phyloP scores from a whole-genome alignment of 495 filamentous ascomycete genomes.

The Hyaloscypha hepaticicola region DNA sequence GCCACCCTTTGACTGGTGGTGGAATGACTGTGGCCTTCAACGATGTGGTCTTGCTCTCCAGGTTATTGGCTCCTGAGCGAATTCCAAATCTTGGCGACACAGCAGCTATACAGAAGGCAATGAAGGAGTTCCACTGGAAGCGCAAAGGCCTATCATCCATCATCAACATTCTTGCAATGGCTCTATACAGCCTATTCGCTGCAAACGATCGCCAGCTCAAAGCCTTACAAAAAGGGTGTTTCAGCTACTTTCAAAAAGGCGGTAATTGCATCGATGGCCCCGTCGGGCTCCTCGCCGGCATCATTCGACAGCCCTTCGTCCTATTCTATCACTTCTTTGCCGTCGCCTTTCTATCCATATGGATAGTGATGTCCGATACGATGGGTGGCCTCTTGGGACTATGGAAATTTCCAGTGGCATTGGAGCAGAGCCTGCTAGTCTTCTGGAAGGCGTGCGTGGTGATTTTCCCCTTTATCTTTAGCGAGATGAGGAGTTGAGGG shows the following conservation, averaged over 20 bases:
- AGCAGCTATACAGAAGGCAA: slow-evolving; percentile 59
- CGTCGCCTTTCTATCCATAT: slow-evolving; percentile 86
- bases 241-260: slow-evolving; percentile 85
- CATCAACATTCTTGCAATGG: slow-evolving; percentile 94
- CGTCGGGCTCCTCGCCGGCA: slow-evolving; percentile 77
- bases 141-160: slow-evolving; percentile 79
- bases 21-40: slow-evolving; percentile 88
- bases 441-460: slow-evolving; percentile 88
- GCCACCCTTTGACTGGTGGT: slow-evolving; percentile 81
- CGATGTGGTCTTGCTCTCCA: slow-evolving; percentile 68
- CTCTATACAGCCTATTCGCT: slow-evolving; percentile 87
- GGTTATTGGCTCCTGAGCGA: slow-evolving; percentile 61
- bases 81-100: slow-evolving; percentile 71
- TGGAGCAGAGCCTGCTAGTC: slow-evolving; percentile 62
- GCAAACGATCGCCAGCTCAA: slow-evolving; percentile 75
- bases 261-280: slow-evolving; percentile 70
- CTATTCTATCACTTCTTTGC: slow-evolving; percentile 93
- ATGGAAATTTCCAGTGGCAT: slow-evolving; percentile 57
- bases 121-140: slow-evolving; percentile 81
- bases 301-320: slow-evolving; percentile 73
- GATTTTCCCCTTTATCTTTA: slow-evolving; percentile 77
- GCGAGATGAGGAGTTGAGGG: slow-evolving; percentile 26
- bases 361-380: slow-evolving; percentile 60
- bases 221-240: slow-evolving; percentile 86
- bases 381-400: slow-evolving; percentile 47